Conservation (phyloP, 352 stramenopile genomes). For the Pythium periplocum region DNA sequence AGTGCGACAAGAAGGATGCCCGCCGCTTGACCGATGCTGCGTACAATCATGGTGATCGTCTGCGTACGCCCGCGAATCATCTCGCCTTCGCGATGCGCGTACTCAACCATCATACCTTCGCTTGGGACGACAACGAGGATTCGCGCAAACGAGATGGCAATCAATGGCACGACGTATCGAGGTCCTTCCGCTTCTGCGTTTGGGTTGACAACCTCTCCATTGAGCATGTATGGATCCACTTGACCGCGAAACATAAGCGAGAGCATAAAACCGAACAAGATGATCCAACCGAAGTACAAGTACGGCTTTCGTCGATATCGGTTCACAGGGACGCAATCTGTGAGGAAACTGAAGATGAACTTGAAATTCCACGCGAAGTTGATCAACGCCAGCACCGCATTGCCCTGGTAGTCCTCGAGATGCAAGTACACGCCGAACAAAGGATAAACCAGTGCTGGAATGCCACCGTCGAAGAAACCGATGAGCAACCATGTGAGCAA, state of each 20-base stretch:
- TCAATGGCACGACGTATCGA: conserved; percentile 3
- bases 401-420: conserved; percentile 5
- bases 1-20: conserved; percentile 4
- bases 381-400: conserved; percentile 1
- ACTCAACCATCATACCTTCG: conserved; percentile 23
- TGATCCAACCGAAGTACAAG: conserved; percentile 9
- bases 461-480: conserved; percentile 9
- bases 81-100: conserved; percentile 15
- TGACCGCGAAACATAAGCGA: background rate
- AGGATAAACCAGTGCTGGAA: conserved; percentile 13
- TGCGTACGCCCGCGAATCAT: conserved; percentile 14
- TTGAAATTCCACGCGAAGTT: conserved; percentile 8
- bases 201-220: background rate
- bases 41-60: conserved; percentile 10
- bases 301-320: conserved; percentile 16
- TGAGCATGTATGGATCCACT: conserved; percentile 3
- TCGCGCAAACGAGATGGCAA: conserved; percentile 2
- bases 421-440: conserved; percentile 15
- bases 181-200: background rate
- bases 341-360: conserved; percentile 14
- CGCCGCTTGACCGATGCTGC: conserved; percentile 11
- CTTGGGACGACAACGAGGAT: conserved; percentile 7
- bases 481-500: conserved; percentile 11
- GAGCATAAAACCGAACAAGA: conserved; percentile 5
- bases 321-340: conserved; percentile 14